phyloP scores from a whole-genome alignment of 345 rosid species.

The Brassica rapa region DNA sequence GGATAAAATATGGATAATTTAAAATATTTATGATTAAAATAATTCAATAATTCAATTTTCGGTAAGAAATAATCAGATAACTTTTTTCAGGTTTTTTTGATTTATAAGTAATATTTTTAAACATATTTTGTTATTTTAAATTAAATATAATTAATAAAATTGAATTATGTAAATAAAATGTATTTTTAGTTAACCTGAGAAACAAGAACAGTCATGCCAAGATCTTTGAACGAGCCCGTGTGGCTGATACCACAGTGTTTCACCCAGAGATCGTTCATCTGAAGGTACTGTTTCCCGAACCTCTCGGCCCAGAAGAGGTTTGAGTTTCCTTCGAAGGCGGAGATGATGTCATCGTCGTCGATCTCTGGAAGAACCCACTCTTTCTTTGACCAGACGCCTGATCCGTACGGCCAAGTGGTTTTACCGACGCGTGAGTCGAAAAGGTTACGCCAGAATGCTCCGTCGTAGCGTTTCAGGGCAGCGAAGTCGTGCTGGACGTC shows the following conservation, averaged over 20 bases:
- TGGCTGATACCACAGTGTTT: constrained; percentile 87
- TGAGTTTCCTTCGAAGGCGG: constrained; percentile 84
- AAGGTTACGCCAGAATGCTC: constrained; percentile 66
- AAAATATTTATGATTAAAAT: no score
- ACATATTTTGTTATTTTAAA: background rate
- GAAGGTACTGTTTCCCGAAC: constrained; percentile 63
- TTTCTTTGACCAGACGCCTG: constrained; percentile 90
- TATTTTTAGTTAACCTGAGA: constrained; percentile 66
- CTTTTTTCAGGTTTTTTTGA: background rate
- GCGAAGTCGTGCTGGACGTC: constrained; percentile 77
- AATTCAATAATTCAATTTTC: no score
- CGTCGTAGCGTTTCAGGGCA: constrained; percentile 61
- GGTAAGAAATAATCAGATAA: background rate
- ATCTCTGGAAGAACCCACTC: constrained; percentile 88
- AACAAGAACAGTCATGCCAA: constrained; percentile 79
- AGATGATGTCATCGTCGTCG: constrained; percentile 69
- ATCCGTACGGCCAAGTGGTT: constrained; percentile 80
- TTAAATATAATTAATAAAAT: background rate
- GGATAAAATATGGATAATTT: no score
- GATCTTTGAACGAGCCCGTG: constrained; percentile 81
- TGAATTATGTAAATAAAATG: background rate
- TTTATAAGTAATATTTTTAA: background rate
- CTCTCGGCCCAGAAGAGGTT: constrained; percentile 90
- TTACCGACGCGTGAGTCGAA: constrained; percentile 85
- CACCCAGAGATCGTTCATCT: constrained; percentile 86